phyloP scores from a whole-genome alignment of 1,139 yeast species.

The Lodderomyces metapsilosis region DNA sequence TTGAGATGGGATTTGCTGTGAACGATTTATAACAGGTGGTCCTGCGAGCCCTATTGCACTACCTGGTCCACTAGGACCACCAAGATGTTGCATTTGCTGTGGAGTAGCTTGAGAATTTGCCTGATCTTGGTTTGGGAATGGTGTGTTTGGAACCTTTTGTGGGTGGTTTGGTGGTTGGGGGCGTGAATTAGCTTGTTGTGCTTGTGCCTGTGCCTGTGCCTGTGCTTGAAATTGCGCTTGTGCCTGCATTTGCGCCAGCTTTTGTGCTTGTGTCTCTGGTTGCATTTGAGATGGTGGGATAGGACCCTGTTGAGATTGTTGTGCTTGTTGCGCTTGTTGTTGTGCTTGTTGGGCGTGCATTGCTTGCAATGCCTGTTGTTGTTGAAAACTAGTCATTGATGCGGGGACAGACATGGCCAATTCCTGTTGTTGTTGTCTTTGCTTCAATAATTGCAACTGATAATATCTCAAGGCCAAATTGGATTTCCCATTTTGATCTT shows the following conservation, averaged over 20 bases:
- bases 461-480: constrained; percentile 65
- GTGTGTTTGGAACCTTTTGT: constrained; percentile 12
- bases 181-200: constrained; percentile 8
- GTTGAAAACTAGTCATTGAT: constrained; percentile 24
- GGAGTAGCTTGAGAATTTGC: constrained; percentile 21
- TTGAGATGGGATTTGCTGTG: constrained; percentile 12
- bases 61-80: constrained; percentile 11
- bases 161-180: constrained; percentile 17
- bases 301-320: constrained; percentile 5
- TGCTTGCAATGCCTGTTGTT: constrained; percentile 8
- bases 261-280: constrained; percentile 12
- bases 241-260: constrained; percentile 10
- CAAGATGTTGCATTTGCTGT: constrained; percentile 10
- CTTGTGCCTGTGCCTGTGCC: constrained; percentile 12
- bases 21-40: too few relatives aligned
- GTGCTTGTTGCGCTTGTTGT: constrained; percentile 13
- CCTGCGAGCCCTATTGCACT: too few relatives aligned
- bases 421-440: constrained; percentile 56
- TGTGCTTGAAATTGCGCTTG: constrained; percentile 4
- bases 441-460: constrained; percentile 64
- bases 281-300: constrained; percentile 10
- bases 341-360: constrained; percentile 8
- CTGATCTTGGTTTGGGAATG: constrained; percentile 11
- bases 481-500: constrained; percentile 6
- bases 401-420: constrained; percentile 27